Conservation (phyloP, 345 rosid species). For the Carallia pectinifolia region DNA sequence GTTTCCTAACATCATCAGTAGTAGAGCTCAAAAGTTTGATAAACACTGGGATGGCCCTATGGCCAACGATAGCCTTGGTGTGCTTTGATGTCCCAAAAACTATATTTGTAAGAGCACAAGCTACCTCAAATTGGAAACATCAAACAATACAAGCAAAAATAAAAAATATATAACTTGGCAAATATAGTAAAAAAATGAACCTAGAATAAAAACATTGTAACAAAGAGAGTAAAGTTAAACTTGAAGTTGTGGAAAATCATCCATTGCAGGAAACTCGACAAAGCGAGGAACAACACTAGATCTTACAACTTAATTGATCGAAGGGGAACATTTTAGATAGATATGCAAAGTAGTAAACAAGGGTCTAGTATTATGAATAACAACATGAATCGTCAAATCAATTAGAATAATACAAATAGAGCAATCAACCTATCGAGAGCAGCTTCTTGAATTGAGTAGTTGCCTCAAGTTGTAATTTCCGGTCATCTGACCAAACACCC, state of each 20-base stretch:
- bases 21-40: slow-evolving; percentile 25
- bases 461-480: slow-evolving; percentile 22
- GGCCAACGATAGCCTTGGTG: slow-evolving; percentile 28
- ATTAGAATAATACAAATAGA: not conserved
- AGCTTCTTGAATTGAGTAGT: slow-evolving; percentile 33
- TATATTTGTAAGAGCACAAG: slow-evolving; percentile 35
- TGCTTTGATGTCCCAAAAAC: slow-evolving; percentile 35
- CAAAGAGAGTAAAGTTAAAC: slow-evolving; percentile 7
- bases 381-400: not conserved
- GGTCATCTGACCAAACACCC: slow-evolving; percentile 26
- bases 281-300: slow-evolving; percentile 35
- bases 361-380: not conserved
- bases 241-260: slow-evolving; percentile 34
- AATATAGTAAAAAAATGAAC: not conserved
- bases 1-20: slow-evolving; percentile 31
- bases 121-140: slow-evolving; percentile 26
- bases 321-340: slow-evolving; percentile 23
- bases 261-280: slow-evolving; percentile 27
- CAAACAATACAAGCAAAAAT: not conserved
- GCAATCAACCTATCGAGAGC: slow-evolving; percentile 19
- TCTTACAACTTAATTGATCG: slow-evolving; percentile 31
- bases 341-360: not conserved
- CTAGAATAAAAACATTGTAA: not conserved
- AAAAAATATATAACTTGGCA: not conserved
- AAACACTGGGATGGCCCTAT: slow-evolving; percentile 31